Percentiles rank a stretch among this genome's conserved stretches.
Conservation (phyloP, 2,329 filamentous ascomycete species). For the Colletotrichum karsti region DNA sequence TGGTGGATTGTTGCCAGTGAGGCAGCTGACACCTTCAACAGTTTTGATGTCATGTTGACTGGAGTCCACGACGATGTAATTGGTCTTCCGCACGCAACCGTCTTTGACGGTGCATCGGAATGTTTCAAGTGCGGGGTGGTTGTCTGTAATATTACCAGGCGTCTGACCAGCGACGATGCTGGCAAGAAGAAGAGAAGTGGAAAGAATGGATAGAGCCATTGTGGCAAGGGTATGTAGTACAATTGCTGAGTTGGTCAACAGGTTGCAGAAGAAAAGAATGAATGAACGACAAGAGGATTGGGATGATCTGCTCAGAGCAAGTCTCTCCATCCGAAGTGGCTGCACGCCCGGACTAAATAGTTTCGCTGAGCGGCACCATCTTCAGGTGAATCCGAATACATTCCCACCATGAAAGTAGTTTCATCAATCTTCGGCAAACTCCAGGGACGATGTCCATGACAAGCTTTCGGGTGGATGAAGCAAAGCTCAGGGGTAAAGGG, state of each 20-base stretch:
- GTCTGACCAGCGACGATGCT: constrained; percentile 19
- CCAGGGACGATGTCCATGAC: neutral
- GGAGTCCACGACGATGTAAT: constrained; percentile 60
- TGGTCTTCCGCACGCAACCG: constrained; percentile 56
- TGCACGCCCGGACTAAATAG: constrained; percentile 11
- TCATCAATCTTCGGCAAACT: neutral
- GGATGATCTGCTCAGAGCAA: neutral
- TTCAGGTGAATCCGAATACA: neutral
- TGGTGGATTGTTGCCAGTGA: constrained; percentile 34
- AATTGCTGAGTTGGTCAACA: constrained; percentile 15
- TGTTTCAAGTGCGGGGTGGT: constrained; percentile 58
- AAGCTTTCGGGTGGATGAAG: neutral
- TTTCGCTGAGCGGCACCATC: constrained; percentile 11
- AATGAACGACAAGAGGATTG: neutral
- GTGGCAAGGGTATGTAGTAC: neutral
- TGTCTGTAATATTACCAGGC: constrained; percentile 40
- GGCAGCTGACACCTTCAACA: constrained; percentile 32
- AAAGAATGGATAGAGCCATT: constrained; percentile 22
- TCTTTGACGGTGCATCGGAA: constrained; percentile 56
- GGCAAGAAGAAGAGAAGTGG: constrained; percentile 14
- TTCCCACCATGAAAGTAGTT: neutral
- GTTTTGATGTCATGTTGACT: constrained; percentile 47
- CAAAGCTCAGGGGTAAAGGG: neutral
- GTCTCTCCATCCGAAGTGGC: neutral
- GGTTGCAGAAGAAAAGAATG: neutral